Percentiles rank a stretch among this genome's conserved stretches.
Evolutionary conservation across 106 monocot species (phyloP).

Genomic region (Cymbidium sinense): DNA sequence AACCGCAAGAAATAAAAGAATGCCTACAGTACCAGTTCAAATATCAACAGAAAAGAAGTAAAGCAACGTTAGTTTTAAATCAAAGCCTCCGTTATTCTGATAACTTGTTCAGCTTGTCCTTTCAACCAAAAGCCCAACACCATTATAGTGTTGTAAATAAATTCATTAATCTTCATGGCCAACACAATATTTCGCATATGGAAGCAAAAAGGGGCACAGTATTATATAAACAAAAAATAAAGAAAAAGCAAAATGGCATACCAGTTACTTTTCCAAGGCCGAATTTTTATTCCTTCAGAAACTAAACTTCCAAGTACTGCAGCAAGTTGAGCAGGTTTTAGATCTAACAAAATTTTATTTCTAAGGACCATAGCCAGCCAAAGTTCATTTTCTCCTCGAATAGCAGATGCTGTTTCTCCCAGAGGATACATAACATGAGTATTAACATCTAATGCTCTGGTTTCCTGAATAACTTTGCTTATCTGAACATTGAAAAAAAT

Average conservation of each 20-base stretch:
- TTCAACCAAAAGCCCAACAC: no score
- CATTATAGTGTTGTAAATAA: no score
- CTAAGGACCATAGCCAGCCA: slow-evolving; percentile 96
- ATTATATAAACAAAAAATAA: slow-evolving; percentile 6
- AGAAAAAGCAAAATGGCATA: slow-evolving; percentile 10
- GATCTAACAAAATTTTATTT: slow-evolving; percentile 69
- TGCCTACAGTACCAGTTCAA: no score
- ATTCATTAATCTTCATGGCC: no score
- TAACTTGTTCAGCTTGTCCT: no score
- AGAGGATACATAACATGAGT: slow-evolving; percentile 79
- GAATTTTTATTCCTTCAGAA: slow-evolving; percentile 93
- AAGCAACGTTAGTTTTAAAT: no score
- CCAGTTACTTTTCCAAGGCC: slow-evolving; percentile 83
- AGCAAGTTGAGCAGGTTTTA: slow-evolving; percentile 93
- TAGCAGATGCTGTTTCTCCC: slow-evolving; percentile 90
- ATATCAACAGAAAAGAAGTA: no score
- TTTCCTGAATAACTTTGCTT: slow-evolving; percentile 87
- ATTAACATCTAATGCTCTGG: slow-evolving; percentile 76
- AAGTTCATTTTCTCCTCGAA: slow-evolving; percentile 93
- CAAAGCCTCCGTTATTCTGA: no score
- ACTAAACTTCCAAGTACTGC: slow-evolving; percentile 88
- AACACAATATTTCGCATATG: no score
- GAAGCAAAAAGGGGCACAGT: neutral
- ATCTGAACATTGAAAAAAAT: slow-evolving; percentile 50
- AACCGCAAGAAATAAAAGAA: no score